Evolutionary conservation across 345 rosid species (phyloP), one percentile per base, ranked within the genome.

Genomic region (Pugionium cornutum): DNA sequence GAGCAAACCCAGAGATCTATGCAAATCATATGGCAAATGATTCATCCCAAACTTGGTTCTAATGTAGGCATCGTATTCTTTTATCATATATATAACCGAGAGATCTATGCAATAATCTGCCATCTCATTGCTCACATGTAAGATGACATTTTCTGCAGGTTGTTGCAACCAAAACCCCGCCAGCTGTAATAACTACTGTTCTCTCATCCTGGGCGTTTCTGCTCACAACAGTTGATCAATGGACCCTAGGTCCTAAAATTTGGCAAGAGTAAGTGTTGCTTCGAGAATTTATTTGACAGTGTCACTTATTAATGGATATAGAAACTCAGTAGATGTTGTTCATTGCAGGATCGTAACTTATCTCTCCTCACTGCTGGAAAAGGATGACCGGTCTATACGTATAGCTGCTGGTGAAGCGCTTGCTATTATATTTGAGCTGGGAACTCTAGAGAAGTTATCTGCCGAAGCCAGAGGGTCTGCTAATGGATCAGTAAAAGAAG

Each of bases 201-300:
- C 94, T 89, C 61, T 88, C 96, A 74, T 82, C 96, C 47, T 94
- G 97, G 99, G 79, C 97, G 53, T 91, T 91, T 81, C 89, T 94
- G 70, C 80, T 91, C 56, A 85, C 98, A 62, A 79, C 91, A 43
- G 53, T 84, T 76, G 78, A 82, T 33, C 80, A 70, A 36, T 76
- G 82, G 82, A 72, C 61, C 0, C 81, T 84, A 39, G 76, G 81
- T 68, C 77, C 90, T 53, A 94, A 89, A 82, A 59, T 79, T 57
- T 87, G 92, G 91, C 96, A 70, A 73, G 89, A 87, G 99, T 94
- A 67, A 74, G 73, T 61, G 34, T 46, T 36, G 31, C 37, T 2
- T 45, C 2, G 1, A 5, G 26, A 5, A 37, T 51, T 32, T 44
- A 6, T 67, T 31, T 1, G 28, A 53, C 25, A 32, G 5, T 36